phyloP scores from a whole-genome alignment of 768 basidiomycete genomes.

The Lactarius pseudohatsudake region DNA sequence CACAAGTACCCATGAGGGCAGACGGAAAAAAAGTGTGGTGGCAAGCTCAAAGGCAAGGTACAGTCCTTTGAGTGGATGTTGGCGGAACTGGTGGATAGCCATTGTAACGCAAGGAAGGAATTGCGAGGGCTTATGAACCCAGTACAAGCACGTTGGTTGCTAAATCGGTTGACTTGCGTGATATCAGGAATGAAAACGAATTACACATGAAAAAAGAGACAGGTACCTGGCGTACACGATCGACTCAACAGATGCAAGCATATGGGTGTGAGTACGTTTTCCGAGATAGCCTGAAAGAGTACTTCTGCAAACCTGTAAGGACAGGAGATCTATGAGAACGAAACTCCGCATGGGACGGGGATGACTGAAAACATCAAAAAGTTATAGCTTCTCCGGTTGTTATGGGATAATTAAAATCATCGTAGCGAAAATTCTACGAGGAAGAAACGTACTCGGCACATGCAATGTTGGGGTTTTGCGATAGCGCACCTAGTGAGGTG shows the following conservation, averaged over 20 bases:
- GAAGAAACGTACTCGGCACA: not conserved
- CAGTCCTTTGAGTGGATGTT: slow-evolving; percentile 18
- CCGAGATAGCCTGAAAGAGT: not conserved
- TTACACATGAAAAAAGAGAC: not conserved
- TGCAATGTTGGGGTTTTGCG: slow-evolving; percentile 5
- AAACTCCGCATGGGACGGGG: not conserved
- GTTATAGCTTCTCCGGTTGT: not conserved
- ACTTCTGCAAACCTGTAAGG: not conserved
- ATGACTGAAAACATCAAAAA: not conserved
- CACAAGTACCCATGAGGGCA: slow-evolving; percentile 20
- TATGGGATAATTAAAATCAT: not conserved
- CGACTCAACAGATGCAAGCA: not conserved
- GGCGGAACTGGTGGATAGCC: slow-evolving; percentile 18
- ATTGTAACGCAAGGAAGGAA: not conserved
- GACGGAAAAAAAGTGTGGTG: slow-evolving; percentile 16
- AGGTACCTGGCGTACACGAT: not conserved
- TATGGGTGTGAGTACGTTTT: too few species aligned
- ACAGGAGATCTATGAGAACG: not conserved
- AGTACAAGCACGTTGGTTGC: not conserved
- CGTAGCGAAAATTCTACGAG: not conserved
- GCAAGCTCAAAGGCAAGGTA: slow-evolving; percentile 22
- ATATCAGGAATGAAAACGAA: not conserved
- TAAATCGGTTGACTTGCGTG: not conserved
- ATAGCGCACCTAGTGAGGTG: not conserved
- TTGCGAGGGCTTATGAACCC: not conserved